These are phyloP conservation scores for Cercospora berteroae DNA, from an alignment of 2,329 filamentous ascomycete genomes.

Conservation along the genomic window DNA sequence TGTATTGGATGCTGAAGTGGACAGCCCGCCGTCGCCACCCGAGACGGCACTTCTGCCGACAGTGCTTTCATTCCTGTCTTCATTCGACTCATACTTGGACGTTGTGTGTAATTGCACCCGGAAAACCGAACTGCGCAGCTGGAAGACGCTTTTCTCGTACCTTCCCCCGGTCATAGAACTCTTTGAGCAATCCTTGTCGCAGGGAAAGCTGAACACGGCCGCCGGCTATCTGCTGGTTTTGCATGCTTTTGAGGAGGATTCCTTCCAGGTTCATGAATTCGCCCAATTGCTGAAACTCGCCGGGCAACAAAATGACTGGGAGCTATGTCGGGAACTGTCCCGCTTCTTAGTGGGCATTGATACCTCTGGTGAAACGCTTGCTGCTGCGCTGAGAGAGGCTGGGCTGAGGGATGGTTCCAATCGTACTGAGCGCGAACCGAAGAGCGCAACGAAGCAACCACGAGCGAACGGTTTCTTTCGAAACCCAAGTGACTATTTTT, in stretches of 20 bases:
- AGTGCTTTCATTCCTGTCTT: slow-evolving; percentile 54
- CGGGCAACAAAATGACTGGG: slow-evolving; percentile 85
- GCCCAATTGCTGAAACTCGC: slow-evolving; percentile 78
- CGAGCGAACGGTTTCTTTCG: slow-evolving; percentile 4
- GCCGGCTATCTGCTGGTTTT: slow-evolving; percentile 94
- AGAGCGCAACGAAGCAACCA: neutral
- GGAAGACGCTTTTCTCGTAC: slow-evolving; percentile 89
- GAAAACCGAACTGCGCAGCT: slow-evolving; percentile 93
- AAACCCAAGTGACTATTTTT: slow-evolving; percentile 16
- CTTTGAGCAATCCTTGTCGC: slow-evolving; percentile 86
- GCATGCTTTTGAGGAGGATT: slow-evolving; percentile 65
- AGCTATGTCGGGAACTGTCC: slow-evolving; percentile 90
- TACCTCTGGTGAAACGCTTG: slow-evolving; percentile 75
- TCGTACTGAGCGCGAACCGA: neutral
- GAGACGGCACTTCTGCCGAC: slow-evolving; percentile 52
- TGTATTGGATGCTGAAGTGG: slow-evolving; percentile 91
- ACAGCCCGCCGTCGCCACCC: slow-evolving; percentile 52
- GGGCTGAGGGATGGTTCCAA: slow-evolving; percentile 22
- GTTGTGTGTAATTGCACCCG: slow-evolving; percentile 95
- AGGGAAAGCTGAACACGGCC: slow-evolving; percentile 87
- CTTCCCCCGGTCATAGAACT: slow-evolving; percentile 86
- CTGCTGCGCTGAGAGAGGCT: slow-evolving; percentile 60
- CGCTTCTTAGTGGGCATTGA: slow-evolving; percentile 94
- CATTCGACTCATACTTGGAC: slow-evolving; percentile 77
- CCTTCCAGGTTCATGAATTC: slow-evolving; percentile 61